Percentiles rank a stretch among this genome's conserved stretches.
These are phyloP conservation scores for Phaeosphaeriaceae sp. DNA, from an alignment of 2,329 filamentous ascomycete genomes.

Conservation along the genomic window DNA sequence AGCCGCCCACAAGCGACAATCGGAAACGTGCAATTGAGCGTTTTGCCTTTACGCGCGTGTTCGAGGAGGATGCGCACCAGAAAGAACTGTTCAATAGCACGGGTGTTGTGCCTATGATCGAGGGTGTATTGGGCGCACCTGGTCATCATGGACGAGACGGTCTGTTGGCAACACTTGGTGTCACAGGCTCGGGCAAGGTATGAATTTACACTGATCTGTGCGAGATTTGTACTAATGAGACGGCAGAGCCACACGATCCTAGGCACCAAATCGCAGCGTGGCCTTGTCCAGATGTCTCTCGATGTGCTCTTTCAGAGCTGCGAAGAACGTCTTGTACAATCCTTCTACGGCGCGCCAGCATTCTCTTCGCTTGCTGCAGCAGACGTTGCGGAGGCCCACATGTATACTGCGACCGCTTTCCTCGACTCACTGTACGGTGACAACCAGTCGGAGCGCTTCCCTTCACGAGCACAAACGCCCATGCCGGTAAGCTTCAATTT, in stretches of 20 bases:
- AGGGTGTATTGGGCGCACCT: slow-evolving; percentile 77
- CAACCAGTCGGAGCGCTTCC: slow-evolving; percentile 59
- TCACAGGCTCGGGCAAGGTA: slow-evolving; percentile 96
- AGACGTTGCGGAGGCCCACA: slow-evolving; percentile 80
- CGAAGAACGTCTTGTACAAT: slow-evolving; percentile 72
- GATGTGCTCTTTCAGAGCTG: slow-evolving; percentile 89
- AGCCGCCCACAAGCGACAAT: slow-evolving; percentile 76
- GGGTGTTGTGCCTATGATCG: slow-evolving; percentile 75
- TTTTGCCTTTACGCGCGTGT: slow-evolving; percentile 93
- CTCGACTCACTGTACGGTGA: slow-evolving; percentile 82
- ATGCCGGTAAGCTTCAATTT: slow-evolving; percentile 51
- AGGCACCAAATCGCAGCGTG: slow-evolving; percentile 83
- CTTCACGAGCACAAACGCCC: slow-evolving; percentile 55
- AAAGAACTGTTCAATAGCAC: slow-evolving; percentile 85
- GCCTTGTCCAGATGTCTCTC: slow-evolving; percentile 88
- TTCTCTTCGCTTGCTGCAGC: slow-evolving; percentile 77
- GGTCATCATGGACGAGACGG: slow-evolving; percentile 86
- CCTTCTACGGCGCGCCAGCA: slow-evolving; percentile 61
- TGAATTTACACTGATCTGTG: slow-evolving; percentile 3
- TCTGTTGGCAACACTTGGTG: slow-evolving; percentile 86
- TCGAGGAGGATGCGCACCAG: slow-evolving; percentile 85
- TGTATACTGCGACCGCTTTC: slow-evolving; percentile 77
- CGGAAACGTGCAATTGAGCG: slow-evolving; percentile 88
- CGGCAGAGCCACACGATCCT: slow-evolving; percentile 91
- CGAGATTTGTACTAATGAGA: slow-evolving; percentile 7